These are phyloP conservation scores for Macrophomina phaseolina DNA, from an alignment of 2,329 filamentous ascomycete genomes.

Conservation along the genomic window DNA sequence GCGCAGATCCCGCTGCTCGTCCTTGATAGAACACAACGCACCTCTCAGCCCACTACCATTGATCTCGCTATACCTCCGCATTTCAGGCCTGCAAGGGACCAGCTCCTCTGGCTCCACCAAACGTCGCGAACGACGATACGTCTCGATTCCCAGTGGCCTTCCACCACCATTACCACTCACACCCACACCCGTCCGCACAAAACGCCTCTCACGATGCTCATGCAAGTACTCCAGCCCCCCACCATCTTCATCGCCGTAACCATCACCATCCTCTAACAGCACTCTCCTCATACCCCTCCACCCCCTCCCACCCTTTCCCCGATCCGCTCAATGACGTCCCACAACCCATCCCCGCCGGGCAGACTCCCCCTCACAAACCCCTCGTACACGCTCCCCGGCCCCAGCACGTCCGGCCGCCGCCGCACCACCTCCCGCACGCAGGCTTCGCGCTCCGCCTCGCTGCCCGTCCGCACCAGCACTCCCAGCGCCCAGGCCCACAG, in stretches of 20 bases:
- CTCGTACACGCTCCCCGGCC: neutral
- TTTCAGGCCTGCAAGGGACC: neutral
- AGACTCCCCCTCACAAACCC: neutral
- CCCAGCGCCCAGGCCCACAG: constrained; percentile 19
- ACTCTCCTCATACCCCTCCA: neutral
- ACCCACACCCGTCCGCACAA: neutral
- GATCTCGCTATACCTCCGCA: neutral
- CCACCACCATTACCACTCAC: neutral
- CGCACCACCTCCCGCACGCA: constrained; percentile 6
- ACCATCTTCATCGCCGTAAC: neutral
- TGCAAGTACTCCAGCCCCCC: neutral
- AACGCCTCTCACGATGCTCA: constrained; percentile 1
- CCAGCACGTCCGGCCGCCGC: constrained; percentile 11
- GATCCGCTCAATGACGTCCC: neutral
- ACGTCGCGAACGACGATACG: neutral
- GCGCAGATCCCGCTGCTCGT: constrained; percentile 19
- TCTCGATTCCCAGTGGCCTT: neutral
- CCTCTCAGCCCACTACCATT: neutral
- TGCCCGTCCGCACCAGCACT: constrained; percentile 4
- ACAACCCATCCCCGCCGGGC: neutral
- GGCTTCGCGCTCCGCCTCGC: neutral
- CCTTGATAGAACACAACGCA: constrained; percentile 1
- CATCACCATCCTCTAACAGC: neutral
- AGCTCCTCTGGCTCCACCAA: neutral
- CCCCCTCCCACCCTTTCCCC: neutral